These are phyloP conservation scores for Candolleomyces aberdarensis DNA, from an alignment of 768 basidiomycete genomes.

Conservation along the genomic window DNA sequence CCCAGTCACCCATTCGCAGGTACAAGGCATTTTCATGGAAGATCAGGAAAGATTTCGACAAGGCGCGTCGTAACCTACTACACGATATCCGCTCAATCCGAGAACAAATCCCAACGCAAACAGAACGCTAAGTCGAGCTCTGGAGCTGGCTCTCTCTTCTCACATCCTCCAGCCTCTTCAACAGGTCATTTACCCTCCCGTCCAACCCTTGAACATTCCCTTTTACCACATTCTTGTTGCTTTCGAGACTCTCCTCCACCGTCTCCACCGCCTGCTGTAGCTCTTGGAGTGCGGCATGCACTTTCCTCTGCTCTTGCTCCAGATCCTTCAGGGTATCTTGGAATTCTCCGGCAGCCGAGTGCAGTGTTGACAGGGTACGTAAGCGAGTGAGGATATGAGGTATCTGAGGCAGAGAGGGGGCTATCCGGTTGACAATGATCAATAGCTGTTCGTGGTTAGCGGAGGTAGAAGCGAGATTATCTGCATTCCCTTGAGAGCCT, in stretches of 20 bases:
- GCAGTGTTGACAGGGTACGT: conserved; percentile 78
- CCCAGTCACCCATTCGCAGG: not conserved
- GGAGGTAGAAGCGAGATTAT: conserved; percentile 17
- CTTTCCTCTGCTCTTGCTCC: conserved; percentile 69
- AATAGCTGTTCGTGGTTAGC: conserved; percentile 56
- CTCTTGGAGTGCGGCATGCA: conserved; percentile 61
- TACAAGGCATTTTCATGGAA: not conserved
- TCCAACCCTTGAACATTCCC: conserved; percentile 76
- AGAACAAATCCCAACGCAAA: not conserved
- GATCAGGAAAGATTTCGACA: not conserved
- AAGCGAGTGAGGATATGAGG: conserved; percentile 89
- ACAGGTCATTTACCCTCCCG: conserved; percentile 37
- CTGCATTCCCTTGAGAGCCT: conserved; percentile 36
- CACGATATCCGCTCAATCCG: too few species aligned
- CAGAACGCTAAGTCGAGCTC: not conserved
- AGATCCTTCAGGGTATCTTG: conserved; percentile 60
- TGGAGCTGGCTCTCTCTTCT: conserved; percentile 13
- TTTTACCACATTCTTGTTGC: conserved; percentile 67
- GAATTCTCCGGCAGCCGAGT: conserved; percentile 79
- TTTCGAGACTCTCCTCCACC: conserved; percentile 74
- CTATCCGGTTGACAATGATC: conserved; percentile 66
- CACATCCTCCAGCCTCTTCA: conserved; percentile 41
- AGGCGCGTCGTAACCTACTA: too few species aligned
- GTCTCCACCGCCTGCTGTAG: conserved; percentile 63
- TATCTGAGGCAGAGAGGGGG: conserved; percentile 74